phyloP scores from a whole-genome alignment of 139 green algal species.

The Auxenochlorella pyrenoidosa region DNA sequence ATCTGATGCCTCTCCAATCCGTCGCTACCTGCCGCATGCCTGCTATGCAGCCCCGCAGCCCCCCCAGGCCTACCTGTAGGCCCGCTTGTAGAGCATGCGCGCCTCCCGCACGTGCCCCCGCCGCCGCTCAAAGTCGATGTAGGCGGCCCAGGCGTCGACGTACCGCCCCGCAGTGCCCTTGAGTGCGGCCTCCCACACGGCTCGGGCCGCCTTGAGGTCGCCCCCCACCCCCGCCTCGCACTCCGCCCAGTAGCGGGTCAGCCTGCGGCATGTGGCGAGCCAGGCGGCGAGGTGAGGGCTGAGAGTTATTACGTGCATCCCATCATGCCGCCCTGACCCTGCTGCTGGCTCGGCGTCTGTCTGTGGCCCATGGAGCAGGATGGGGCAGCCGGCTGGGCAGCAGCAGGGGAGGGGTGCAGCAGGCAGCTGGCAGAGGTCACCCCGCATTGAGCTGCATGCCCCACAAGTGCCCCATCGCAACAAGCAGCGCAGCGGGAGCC shows the following conservation, averaged over 20 bases:
- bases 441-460: neutral
- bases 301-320: neutral
- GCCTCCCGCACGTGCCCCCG: conserved; percentile 52
- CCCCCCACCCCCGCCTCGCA: conserved; percentile 63
- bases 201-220: conserved; percentile 59
- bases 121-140: conserved; percentile 65
- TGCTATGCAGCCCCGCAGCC: too few relatives aligned
- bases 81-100: conserved; percentile 66
- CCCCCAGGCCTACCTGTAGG: conserved; percentile 41
- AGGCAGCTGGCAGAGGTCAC: neutral
- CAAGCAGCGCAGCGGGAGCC: too few relatives aligned
- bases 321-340: too few relatives aligned
- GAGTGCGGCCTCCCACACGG: conserved; percentile 78
- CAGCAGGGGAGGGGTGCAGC: neutral
- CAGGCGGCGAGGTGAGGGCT: too few relatives aligned
- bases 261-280: conserved; percentile 27
- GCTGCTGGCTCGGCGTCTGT: too few relatives aligned
- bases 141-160: conserved; percentile 66
- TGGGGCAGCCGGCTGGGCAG: neutral
- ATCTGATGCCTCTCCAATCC: too few relatives aligned
- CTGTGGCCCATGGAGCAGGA: neutral
- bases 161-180: conserved; percentile 45
- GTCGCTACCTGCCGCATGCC: too few relatives aligned
- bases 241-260: conserved; percentile 77
- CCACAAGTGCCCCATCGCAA: neutral